Evolutionary conservation across 441 rosid species (phyloP).

Genomic region (Gossypium trilobum): DNA sequence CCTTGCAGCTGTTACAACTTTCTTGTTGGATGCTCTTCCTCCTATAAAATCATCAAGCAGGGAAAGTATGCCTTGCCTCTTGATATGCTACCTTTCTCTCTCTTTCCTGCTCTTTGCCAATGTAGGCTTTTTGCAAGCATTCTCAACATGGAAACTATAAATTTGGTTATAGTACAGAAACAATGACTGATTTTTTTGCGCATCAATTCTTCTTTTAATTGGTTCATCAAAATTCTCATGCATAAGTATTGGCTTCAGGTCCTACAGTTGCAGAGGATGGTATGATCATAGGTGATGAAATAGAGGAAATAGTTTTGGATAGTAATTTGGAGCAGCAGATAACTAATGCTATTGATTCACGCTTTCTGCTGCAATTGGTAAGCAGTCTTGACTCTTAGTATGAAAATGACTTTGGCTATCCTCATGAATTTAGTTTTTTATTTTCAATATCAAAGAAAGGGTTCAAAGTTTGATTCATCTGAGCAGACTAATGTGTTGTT

Average conservation of each 20-base stretch:
- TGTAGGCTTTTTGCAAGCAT: background rate
- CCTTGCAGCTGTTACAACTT: conserved; percentile 67
- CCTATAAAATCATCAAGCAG: conserved; percentile 41
- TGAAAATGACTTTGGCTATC: conserved; percentile 16
- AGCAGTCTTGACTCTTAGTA: conserved; percentile 14
- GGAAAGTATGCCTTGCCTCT: conserved; percentile 46
- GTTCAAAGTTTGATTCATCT: conserved; percentile 19
- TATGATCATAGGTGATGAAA: conserved; percentile 40
- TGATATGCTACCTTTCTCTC: conserved; percentile 4
- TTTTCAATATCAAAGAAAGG: conserved; percentile 7
- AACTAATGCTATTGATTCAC: conserved; percentile 62
- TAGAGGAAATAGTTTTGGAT: conserved; percentile 42
- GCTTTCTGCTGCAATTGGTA: conserved; percentile 91
- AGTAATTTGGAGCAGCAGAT: conserved; percentile 61
- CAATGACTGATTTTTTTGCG: background rate
- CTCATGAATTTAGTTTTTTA: conserved; percentile 12
- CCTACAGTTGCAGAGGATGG: conserved; percentile 58
- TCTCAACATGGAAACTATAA: background rate
- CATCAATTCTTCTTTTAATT: conserved; percentile 7
- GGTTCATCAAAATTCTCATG: conserved; percentile 17
- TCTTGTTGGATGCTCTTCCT: conserved; percentile 75
- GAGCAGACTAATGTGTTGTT: conserved; percentile 76
- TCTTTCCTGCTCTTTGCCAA: background rate
- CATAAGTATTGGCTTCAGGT: conserved; percentile 38
- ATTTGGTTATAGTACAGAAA: conserved; percentile 1